Conservation (phyloP, 169 alveolate species). For the Babesia bigemina region DNA sequence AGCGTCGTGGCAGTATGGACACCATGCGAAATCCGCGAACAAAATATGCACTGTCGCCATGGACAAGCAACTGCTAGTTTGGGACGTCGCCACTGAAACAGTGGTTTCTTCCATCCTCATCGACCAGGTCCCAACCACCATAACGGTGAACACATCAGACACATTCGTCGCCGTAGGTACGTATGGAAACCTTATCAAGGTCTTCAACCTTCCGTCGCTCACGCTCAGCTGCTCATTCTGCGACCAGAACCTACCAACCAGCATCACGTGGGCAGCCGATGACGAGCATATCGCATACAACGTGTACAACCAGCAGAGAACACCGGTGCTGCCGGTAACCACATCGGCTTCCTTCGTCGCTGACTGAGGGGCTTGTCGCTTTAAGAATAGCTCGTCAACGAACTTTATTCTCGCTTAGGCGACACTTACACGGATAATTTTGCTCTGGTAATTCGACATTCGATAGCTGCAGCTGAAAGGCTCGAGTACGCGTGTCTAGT, state of each 20-base stretch:
- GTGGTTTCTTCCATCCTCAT: constrained; percentile 40
- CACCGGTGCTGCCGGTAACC: constrained; percentile 45
- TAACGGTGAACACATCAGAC: constrained; percentile 43
- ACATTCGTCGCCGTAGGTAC: constrained; percentile 56
- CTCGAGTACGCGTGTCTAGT: too few species aligned
- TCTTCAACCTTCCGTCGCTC: constrained; percentile 49
- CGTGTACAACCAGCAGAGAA: constrained; percentile 55
- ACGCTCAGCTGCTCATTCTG: constrained; percentile 59
- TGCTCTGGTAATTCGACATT: too few species aligned
- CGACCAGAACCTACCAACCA: constrained; percentile 47
- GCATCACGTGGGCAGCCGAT: constrained; percentile 57
- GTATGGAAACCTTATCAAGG: constrained; percentile 54
- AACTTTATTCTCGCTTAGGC: neutral
- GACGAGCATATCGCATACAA: constrained; percentile 49
- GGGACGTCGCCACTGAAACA: constrained; percentile 58
- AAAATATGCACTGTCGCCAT: constrained; percentile 46
- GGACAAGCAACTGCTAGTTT: constrained; percentile 61
- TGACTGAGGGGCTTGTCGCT: constrained; percentile 48
- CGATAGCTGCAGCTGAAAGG: too few species aligned
- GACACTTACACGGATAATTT: too few species aligned
- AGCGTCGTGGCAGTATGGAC: constrained; percentile 58
- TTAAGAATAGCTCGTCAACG: neutral
- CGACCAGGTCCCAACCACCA: constrained; percentile 61
- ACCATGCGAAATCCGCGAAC: constrained; percentile 28
- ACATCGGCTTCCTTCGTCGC: constrained; percentile 31